A percentile compares a stretch with the other conserved stretches of the same genome.
Conservation (phyloP, 2,329 filamentous ascomycete genomes). For the Colletotrichum tofieldiae region DNA sequence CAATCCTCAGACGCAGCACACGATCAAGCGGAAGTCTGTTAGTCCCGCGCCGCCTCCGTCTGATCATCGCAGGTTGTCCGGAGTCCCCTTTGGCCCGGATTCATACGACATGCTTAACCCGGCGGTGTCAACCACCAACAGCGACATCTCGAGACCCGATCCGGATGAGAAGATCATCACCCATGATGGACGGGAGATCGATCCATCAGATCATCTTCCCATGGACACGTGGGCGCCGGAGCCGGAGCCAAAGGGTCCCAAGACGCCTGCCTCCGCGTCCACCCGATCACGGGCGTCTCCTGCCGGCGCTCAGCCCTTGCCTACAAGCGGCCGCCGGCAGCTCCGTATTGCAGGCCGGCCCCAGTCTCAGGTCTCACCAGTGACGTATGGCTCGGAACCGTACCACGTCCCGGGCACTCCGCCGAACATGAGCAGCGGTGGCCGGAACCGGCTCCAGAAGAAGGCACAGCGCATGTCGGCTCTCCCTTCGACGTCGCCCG, state of each 20-base stretch:
- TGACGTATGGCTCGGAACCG: conserved; percentile 48
- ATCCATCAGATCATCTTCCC: conserved; percentile 85
- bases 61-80: conserved; percentile 68
- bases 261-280: conserved; percentile 48
- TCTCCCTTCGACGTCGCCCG: conserved; percentile 55
- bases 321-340: conserved; percentile 65
- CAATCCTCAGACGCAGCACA: conserved; percentile 63
- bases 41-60: conserved; percentile 75
- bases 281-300: conserved; percentile 59
- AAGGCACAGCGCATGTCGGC: conserved; percentile 66
- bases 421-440: conserved; percentile 53
- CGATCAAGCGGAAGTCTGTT: conserved; percentile 80
- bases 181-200: conserved; percentile 82
- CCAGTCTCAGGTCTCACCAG: conserved; percentile 60
- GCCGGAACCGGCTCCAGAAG: conserved; percentile 77
- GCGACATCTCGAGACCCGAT: conserved; percentile 53
- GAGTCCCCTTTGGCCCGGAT: conserved; percentile 81
- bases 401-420: conserved; percentile 53
- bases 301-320: conserved; percentile 68
- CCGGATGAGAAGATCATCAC: conserved; percentile 80
- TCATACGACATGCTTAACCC: conserved; percentile 83
- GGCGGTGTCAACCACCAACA: conserved; percentile 51
- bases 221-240: conserved; percentile 85
- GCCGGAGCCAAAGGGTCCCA: conserved; percentile 68
- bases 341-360: conserved; percentile 67